Conservation (phyloP, 768 basidiomycete species). For the Zangia roseola region DNA sequence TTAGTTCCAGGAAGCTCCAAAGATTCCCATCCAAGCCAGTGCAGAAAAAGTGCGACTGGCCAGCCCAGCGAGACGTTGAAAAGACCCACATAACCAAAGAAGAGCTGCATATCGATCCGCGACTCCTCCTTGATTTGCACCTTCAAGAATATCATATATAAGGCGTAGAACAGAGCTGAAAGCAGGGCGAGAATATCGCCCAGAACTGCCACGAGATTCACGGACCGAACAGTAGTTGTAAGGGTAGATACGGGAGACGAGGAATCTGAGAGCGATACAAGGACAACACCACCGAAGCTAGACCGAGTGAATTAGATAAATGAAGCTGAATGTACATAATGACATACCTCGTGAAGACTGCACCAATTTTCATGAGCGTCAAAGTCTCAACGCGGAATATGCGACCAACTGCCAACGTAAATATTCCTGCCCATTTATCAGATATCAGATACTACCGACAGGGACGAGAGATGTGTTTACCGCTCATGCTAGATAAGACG, state of each 20-base stretch:
- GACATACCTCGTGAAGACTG: slow-evolving; percentile 75
- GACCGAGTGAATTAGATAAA: slow-evolving; percentile 8
- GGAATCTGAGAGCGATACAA: slow-evolving; percentile 90
- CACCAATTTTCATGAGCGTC: slow-evolving; percentile 66
- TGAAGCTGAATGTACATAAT: not conserved
- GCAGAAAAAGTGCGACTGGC: slow-evolving; percentile 77
- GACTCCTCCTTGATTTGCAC: slow-evolving; percentile 79
- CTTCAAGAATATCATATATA: slow-evolving; percentile 89
- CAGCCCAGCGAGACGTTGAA: slow-evolving; percentile 77
- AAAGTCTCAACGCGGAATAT: slow-evolving; percentile 80
- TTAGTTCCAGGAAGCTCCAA: slow-evolving; percentile 65
- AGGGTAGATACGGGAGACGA: slow-evolving; percentile 18
- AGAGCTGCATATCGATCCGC: slow-evolving; percentile 88
- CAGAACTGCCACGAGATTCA: slow-evolving; percentile 35
- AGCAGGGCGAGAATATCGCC: slow-evolving; percentile 85
- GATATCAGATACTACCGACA: not conserved
- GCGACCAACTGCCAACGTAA: slow-evolving; percentile 83
- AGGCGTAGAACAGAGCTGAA: slow-evolving; percentile 85
- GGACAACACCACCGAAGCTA: slow-evolving; percentile 78
- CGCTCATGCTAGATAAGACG: slow-evolving; percentile 85
- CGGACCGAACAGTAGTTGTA: slow-evolving; percentile 12
- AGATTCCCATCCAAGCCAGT: slow-evolving; percentile 67
- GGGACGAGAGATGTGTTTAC: slow-evolving; percentile 46
- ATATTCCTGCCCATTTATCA: slow-evolving; percentile 64
- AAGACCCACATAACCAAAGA: slow-evolving; percentile 91